Evolutionary conservation across 805 yeast species (phyloP), one percentile per base, ranked within the genome.

Genomic region (Lipomyces spencermartinsiae): DNA sequence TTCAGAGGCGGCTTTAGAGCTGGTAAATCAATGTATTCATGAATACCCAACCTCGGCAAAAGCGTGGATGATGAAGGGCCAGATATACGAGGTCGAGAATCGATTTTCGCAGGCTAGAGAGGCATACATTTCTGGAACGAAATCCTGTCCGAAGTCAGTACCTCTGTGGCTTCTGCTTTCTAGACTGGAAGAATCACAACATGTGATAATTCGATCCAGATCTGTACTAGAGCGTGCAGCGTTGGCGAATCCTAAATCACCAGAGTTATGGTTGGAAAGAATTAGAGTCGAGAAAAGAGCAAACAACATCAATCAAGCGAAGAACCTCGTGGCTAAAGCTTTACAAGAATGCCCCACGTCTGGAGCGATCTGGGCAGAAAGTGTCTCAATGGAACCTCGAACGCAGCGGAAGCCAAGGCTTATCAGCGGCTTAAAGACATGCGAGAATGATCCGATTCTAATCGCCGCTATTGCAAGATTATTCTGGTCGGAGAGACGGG

Each of bases 221-320:
- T 87, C 97, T 0, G 80, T 84, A 0, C 78, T 93, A 29, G 97
- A 92, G 72, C 79, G 86, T 33, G 95, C 90, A 0, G 76, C 90
- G 7, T 70, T 87, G 16, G 80, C 81, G 33, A 85, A 83, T 64
- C 86, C 88, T 0, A 74, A 78, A 5, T 78, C 79, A 51, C 90
- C 86, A 37, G 62, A 66, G n/a, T 72, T 93, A 1, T 88, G 91
- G 87, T 73, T 82, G 7, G 88, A 84, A 22, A 85, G 86, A 70
- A 81, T 90, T 16, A 73, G 80, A 29, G 78, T 93, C 53, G 98
- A 93, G 75, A 74, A 78, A 43, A 67, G 83, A 33, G 77, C 81
- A 3, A 81, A 84, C 0, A 88, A 89, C 68, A 39, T 74, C 8
- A 76, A 79, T 0, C 88, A 86, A 60, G 91, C 90, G 0, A 78